A percentile compares a stretch with the other conserved stretches of the same genome.
These are phyloP conservation scores for Nicotiana sylvestris DNA, from an alignment of 257 asterid species.

Conservation along the genomic window DNA sequence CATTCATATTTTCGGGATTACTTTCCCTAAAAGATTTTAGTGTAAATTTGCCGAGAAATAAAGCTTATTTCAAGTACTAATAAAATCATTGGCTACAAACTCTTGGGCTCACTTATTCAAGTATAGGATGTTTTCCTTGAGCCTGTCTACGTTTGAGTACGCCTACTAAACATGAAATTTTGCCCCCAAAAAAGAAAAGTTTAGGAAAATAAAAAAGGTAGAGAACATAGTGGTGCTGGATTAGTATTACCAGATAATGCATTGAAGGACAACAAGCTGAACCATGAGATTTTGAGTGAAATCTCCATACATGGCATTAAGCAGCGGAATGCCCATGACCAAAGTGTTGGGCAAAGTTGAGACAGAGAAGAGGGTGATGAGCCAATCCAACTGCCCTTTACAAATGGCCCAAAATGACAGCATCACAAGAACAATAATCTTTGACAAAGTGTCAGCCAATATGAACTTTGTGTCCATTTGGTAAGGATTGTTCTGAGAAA, in stretches of 20 bases:
- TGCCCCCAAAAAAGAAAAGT: neutral
- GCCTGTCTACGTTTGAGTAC: neutral
- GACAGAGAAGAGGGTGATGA: conserved; percentile 63
- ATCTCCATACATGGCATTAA: conserved; percentile 70
- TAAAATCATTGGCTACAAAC: too few relatives aligned
- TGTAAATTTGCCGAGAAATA: too few relatives aligned
- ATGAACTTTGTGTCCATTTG: conserved; percentile 58
- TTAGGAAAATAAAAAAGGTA: neutral
- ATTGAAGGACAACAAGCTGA: conserved; percentile 67
- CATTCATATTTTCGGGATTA: too few relatives aligned
- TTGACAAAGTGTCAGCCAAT: conserved; percentile 55
- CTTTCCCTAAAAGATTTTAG: neutral
- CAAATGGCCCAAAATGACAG: conserved; percentile 42
- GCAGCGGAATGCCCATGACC: conserved; percentile 74
- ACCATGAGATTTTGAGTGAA: conserved; percentile 64
- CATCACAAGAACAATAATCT: conserved; percentile 33
- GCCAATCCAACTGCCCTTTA: conserved; percentile 48
- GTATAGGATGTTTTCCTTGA: too few relatives aligned
- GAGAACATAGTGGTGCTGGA: neutral
- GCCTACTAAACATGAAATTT: neutral
- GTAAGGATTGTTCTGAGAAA: conserved; percentile 66
- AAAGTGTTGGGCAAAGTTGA: conserved; percentile 72
- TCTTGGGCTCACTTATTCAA: too few relatives aligned
- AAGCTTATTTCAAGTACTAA: too few relatives aligned
- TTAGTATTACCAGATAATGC: conserved; percentile 56